Evolutionary conservation across 2,329 filamentous ascomycete genomes (phyloP).

Genomic region (Aspergillus alliaceus): DNA sequence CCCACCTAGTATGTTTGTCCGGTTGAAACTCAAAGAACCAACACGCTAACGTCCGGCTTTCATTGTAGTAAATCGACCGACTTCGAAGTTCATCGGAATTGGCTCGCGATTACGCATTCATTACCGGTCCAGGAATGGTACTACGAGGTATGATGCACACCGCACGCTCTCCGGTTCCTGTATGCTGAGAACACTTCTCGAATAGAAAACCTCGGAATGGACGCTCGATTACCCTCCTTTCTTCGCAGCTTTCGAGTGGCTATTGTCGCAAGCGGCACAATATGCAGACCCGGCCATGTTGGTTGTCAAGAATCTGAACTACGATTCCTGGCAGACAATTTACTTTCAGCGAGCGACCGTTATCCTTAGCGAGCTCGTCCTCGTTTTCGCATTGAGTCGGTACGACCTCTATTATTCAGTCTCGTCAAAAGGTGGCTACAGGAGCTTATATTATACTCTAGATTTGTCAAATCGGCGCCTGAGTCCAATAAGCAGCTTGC

Average conservation of each 20-base stretch:
- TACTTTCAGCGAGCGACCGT: constrained; percentile 93
- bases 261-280: constrained; percentile 76
- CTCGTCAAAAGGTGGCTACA: constrained; percentile 6
- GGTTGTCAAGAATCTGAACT: constrained; percentile 73
- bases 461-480: constrained; percentile 73
- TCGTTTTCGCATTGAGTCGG: constrained; percentile 79
- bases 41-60: background rate
- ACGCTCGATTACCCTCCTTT: constrained; percentile 98
- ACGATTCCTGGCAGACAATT: constrained; percentile 90
- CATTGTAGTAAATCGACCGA: constrained; percentile 86
- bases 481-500: constrained; percentile 68
- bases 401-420: constrained; percentile 41
- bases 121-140: constrained; percentile 90
- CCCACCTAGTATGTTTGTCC: constrained; percentile 79
- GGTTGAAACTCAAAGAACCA: constrained; percentile 1
- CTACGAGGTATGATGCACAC: constrained; percentile 63
- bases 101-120: constrained; percentile 93
- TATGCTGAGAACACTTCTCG: background rate
- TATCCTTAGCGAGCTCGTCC: constrained; percentile 77
- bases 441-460: constrained; percentile 36
- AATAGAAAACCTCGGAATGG: constrained; percentile 91
- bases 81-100: constrained; percentile 98
- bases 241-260: constrained; percentile 96
- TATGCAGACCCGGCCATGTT: constrained; percentile 81
- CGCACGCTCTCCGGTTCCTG: background rate